Conservation (phyloP, 352 stramenopile genomes). For the Halophytophthora polymorphica region DNA sequence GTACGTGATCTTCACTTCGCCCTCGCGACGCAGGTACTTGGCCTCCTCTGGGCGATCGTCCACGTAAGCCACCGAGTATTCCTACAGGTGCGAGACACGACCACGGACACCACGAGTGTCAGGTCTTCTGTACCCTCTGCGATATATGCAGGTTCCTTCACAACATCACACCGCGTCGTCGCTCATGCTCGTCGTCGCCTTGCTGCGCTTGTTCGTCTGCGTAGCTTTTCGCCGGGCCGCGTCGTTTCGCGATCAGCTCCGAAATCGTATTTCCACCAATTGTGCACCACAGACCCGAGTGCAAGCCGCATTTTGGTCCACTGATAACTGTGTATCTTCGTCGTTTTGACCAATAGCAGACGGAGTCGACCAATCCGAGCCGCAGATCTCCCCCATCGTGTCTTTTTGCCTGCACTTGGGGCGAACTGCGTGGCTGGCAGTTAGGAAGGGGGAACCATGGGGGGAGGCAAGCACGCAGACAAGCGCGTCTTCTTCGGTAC, state of each 20-base stretch:
- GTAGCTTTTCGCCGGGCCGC: neutral
- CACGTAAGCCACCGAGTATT: slow-evolving; percentile 83
- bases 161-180: slow-evolving; percentile 40
- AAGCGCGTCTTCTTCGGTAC: too few species aligned
- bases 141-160: neutral
- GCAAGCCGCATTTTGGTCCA: too few species aligned
- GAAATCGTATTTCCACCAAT: slow-evolving; percentile 1
- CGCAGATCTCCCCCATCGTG: too few species aligned
- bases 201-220: neutral
- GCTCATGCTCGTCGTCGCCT: slow-evolving; percentile 31
- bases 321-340: too few species aligned
- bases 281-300: too few species aligned
- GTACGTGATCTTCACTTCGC: slow-evolving; percentile 88
- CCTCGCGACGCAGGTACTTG: slow-evolving; percentile 83
- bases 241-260: slow-evolving; percentile 15
- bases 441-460: too few species aligned
- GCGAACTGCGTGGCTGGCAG: too few species aligned
- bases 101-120: neutral
- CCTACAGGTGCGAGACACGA: slow-evolving; percentile 20
- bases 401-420: too few species aligned
- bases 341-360: too few species aligned
- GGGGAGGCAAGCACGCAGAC: too few species aligned
- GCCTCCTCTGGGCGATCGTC: slow-evolving; percentile 83
- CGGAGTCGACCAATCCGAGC: too few species aligned
- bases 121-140: neutral